A percentile compares a stretch with the other conserved stretches of the same genome.
phyloP scores from a whole-genome alignment of 176 grass and related monocot species.

The Bolboschoenus planiculmis region DNA sequence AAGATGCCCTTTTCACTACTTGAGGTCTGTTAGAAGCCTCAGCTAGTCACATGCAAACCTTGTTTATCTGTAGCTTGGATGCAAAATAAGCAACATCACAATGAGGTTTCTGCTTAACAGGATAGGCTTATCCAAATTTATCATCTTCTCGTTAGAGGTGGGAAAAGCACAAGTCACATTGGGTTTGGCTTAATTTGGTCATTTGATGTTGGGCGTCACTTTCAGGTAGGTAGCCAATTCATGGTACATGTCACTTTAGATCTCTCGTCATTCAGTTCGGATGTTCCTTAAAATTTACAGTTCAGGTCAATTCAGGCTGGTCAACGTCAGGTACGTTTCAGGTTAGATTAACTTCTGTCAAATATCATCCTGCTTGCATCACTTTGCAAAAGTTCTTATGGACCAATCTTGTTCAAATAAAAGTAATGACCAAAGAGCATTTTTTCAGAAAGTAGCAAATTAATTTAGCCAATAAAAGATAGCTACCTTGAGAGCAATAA shows the following conservation, averaged over 20 bases:
- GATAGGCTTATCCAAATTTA: background rate
- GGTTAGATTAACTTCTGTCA: background rate
- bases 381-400: background rate
- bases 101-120: background rate
- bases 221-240: background rate
- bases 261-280: background rate
- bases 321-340: background rate
- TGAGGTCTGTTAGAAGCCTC: background rate
- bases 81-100: background rate
- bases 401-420: background rate
- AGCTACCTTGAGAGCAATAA: constrained; percentile 66
- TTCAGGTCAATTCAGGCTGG: background rate
- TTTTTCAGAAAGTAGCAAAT: background rate
- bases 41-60: background rate
- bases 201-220: background rate
- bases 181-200: too few relatives aligned
- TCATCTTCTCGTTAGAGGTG: background rate
- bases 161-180: background rate
- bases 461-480: too few relatives aligned
- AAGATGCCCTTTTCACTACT: background rate
- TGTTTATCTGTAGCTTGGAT: background rate
- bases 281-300: background rate
- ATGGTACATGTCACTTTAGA: background rate
- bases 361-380: background rate
- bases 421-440: background rate